A percentile compares a stretch with the other conserved stretches of the same genome.
Conservation (phyloP, 1,284 basidiomycete species). For the Peniophora sp. region DNA sequence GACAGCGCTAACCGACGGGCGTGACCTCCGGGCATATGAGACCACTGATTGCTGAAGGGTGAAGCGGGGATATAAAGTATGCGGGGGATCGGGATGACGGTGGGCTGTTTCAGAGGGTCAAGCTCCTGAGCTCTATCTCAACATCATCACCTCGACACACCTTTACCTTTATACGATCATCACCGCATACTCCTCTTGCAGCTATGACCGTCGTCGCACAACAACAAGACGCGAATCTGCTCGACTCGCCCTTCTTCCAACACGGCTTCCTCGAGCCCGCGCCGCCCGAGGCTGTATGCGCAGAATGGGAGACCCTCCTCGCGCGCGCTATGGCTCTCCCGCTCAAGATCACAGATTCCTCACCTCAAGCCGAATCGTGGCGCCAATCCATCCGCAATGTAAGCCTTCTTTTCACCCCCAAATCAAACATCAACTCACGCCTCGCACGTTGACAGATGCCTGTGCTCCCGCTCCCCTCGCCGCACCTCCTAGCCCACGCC, state of each 20-base stretch:
- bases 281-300: conserved; percentile 23
- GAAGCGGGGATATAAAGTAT: too few species aligned
- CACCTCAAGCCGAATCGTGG: conserved; percentile 22
- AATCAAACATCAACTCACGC: background rate
- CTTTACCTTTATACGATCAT: background rate
- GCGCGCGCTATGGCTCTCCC: conserved; percentile 18
- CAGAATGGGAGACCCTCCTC: conserved; percentile 34
- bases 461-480: conserved; percentile 15
- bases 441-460: conserved; percentile 23
- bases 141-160: too few species aligned
- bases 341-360: conserved; percentile 18
- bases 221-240: background rate
- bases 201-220: background rate
- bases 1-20: too few species aligned
- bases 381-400: conserved; percentile 27
- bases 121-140: too few species aligned
- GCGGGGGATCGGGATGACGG: too few species aligned
- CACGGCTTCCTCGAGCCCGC: conserved; percentile 34
- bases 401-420: conserved; percentile 4
- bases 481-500: conserved; percentile 37
- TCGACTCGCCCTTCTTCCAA: conserved; percentile 4
- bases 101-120: too few species aligned
- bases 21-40: too few species aligned
- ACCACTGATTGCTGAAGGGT: too few species aligned
- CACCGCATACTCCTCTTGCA: background rate